These are phyloP conservation scores for Arachis stenosperma DNA, from an alignment of 306 rosid genomes.

Conservation along the genomic window DNA sequence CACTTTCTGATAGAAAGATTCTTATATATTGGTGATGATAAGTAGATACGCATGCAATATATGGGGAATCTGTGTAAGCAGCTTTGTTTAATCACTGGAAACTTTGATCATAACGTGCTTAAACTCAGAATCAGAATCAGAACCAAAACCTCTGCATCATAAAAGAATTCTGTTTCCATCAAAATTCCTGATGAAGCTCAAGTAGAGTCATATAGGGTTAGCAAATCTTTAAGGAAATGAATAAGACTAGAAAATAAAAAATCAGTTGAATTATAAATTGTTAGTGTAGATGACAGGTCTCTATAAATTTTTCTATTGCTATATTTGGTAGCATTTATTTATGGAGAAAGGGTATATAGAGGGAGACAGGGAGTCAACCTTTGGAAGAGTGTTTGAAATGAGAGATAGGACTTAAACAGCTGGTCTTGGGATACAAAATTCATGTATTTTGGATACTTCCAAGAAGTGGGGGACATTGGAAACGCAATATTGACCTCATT, in stretches of 20 bases:
- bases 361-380: no score
- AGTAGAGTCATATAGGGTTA: slow-evolving; percentile 3
- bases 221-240: not conserved
- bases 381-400: no score
- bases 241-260: not conserved
- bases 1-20: not conserved
- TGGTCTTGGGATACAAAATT: no score
- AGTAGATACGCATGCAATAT: no score
- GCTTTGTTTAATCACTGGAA: not conserved
- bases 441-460: no score
- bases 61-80: no score
- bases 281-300: not conserved
- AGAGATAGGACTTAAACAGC: no score
- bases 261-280: not conserved
- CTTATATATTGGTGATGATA: not conserved
- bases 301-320: not conserved
- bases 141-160: not conserved
- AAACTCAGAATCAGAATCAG: not conserved
- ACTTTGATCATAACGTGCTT: not conserved
- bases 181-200: not conserved
- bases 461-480: no score
- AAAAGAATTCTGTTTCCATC: not conserved
- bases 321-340: no score
- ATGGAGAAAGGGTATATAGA: no score
- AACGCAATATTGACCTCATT: no score